Conservation (phyloP, 345 rosid species). For the Schrenkiella parvula region DNA sequence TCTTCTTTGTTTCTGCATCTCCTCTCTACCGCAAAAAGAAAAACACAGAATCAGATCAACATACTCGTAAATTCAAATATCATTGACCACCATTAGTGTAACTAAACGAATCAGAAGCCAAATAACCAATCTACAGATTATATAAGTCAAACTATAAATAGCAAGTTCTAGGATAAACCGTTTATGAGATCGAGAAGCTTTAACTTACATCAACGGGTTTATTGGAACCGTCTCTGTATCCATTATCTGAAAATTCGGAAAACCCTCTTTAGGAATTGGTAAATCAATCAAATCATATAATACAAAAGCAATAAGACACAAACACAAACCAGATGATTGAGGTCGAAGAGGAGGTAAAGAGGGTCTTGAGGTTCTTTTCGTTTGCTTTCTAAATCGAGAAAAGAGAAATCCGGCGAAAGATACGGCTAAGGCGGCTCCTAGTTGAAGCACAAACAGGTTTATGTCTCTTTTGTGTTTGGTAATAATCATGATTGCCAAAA, state of each 20-base stretch:
- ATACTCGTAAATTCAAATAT: background rate
- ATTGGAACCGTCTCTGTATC: slow-evolving; percentile 5
- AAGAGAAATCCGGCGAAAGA: slow-evolving; percentile 71
- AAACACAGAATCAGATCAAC: background rate
- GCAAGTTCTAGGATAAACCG: background rate
- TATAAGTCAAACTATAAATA: slow-evolving; percentile 11
- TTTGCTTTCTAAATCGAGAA: slow-evolving; percentile 43
- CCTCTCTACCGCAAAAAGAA: slow-evolving; percentile 13
- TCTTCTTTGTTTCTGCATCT: slow-evolving; percentile 20
- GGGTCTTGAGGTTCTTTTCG: slow-evolving; percentile 36
- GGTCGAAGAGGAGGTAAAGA: slow-evolving; percentile 32
- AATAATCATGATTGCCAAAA: slow-evolving; percentile 20
- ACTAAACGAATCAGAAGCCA: background rate
- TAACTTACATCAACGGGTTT: slow-evolving; percentile 13
- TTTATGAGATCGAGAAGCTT: background rate
- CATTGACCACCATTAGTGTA: background rate
- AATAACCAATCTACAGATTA: background rate
- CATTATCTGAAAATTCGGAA: slow-evolving; percentile 31
- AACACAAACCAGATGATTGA: slow-evolving; percentile 22
- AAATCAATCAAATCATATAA: background rate
- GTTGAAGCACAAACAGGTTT: slow-evolving; percentile 46
- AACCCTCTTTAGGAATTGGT: background rate
- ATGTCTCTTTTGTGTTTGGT: slow-evolving; percentile 47
- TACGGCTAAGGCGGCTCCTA: slow-evolving; percentile 69
- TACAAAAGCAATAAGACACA: background rate